Conservation (phyloP, 129 eudicot genomes). For the Chrysanthemum makinoi region DNA sequence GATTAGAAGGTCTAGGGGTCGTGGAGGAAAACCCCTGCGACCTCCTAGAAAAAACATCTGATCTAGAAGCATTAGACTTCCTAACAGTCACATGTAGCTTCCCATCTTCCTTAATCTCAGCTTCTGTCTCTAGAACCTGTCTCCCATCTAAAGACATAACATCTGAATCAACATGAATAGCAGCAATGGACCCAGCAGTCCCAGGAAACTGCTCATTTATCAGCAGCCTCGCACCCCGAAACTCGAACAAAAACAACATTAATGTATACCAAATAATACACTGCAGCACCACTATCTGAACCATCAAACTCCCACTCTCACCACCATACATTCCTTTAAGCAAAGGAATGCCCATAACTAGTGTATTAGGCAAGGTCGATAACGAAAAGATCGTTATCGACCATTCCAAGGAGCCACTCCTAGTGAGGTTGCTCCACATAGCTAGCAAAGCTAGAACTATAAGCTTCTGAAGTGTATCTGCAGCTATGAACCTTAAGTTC, state of each 20-base stretch:
- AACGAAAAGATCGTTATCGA: slow-evolving; percentile 68
- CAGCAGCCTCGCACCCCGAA: slow-evolving; percentile 65
- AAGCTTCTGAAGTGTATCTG: slow-evolving; percentile 78
- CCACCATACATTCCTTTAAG: slow-evolving; percentile 81
- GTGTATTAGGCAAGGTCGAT: slow-evolving; percentile 73
- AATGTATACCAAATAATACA: slow-evolving; percentile 88
- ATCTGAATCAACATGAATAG: slow-evolving; percentile 84
- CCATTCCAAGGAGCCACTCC: slow-evolving; percentile 71
- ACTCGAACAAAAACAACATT: slow-evolving; percentile 80
- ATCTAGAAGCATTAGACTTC: slow-evolving; percentile 74
- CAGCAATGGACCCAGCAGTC: slow-evolving; percentile 70
- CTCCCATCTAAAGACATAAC: slow-evolving; percentile 78
- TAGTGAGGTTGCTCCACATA: slow-evolving; percentile 52
- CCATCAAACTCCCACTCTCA: slow-evolving; percentile 73
- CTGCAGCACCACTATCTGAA: slow-evolving; percentile 74
- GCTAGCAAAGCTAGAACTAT: slow-evolving; percentile 49
- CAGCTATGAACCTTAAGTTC: slow-evolving; percentile 77
- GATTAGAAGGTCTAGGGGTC: slow-evolving; percentile 66
- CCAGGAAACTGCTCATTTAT: slow-evolving; percentile 83
- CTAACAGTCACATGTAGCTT: slow-evolving; percentile 75
- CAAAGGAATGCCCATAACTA: slow-evolving; percentile 83
- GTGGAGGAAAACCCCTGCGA: slow-evolving; percentile 55
- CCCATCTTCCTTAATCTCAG: slow-evolving; percentile 71
- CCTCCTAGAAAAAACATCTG: slow-evolving; percentile 63
- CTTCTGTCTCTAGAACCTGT: slow-evolving; percentile 72